A percentile compares a stretch with the other conserved stretches of the same genome.
These are phyloP conservation scores for Geoglossum glabrum DNA, from an alignment of 495 filamentous ascomycete species.

Conservation along the genomic window DNA sequence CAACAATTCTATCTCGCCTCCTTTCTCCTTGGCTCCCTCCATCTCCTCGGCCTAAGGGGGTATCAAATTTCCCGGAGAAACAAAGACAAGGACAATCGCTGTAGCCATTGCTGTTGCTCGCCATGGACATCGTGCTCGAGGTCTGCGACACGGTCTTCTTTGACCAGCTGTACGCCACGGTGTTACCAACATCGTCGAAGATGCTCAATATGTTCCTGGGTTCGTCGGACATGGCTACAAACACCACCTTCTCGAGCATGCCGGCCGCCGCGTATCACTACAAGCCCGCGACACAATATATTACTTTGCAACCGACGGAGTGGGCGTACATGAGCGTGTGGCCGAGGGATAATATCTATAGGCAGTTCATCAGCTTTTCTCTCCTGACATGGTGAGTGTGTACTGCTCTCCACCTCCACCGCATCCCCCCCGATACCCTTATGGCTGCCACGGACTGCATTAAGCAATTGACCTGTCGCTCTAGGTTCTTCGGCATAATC, in stretches of 20 bases:
- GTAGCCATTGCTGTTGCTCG: background rate
- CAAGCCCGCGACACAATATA: constrained; percentile 48
- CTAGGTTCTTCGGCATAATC: constrained; percentile 67
- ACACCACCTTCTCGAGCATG: constrained; percentile 21
- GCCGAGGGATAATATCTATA: constrained; percentile 58
- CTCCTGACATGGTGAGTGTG: constrained; percentile 61
- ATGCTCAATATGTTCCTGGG: constrained; percentile 7
- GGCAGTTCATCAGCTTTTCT: constrained; percentile 59
- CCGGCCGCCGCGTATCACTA: constrained; percentile 34
- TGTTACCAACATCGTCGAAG: constrained; percentile 40
- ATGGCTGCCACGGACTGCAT: background rate
- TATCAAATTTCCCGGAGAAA: background rate
- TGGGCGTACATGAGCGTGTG: constrained; percentile 70
- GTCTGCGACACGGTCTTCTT: constrained; percentile 64
- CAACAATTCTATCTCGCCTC: no score
- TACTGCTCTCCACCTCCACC: background rate
- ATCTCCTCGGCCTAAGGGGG: no score
- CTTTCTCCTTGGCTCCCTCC: no score
- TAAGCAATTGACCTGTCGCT: constrained; percentile 7
- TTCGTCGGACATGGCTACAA: constrained; percentile 8
- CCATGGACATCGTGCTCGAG: constrained; percentile 86
- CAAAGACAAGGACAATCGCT: background rate
- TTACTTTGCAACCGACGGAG: constrained; percentile 47
- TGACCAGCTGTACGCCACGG: constrained; percentile 57
- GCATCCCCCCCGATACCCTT: background rate